phyloP scores from a whole-genome alignment of 2,329 filamentous ascomycete species.

The Clonostachys solani region DNA sequence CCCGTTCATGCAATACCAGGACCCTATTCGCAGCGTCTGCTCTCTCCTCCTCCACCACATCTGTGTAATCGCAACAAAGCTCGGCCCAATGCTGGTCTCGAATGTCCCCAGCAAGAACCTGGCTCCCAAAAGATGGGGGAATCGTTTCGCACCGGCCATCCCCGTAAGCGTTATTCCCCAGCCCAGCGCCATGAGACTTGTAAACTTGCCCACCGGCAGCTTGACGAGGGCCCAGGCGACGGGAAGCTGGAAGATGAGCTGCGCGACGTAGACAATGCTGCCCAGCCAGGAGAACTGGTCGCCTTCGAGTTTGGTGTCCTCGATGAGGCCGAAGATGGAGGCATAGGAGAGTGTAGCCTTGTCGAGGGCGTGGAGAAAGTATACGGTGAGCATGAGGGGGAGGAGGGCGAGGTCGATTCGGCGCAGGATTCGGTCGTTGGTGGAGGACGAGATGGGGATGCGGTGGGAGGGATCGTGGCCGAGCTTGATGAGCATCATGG shows the following conservation, averaged over 20 bases:
- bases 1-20: conserved; percentile 60
- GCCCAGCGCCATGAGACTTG: conserved; percentile 48
- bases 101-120: conserved; percentile 55
- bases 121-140: conserved; percentile 41
- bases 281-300: conserved; percentile 58
- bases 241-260: conserved; percentile 53
- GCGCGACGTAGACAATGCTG: conserved; percentile 56
- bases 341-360: conserved; percentile 59
- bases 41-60: conserved; percentile 60
- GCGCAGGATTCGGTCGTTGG: conserved; percentile 26
- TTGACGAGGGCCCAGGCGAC: conserved; percentile 55
- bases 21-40: conserved; percentile 50
- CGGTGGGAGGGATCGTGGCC: conserved; percentile 25
- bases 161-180: conserved; percentile 48
- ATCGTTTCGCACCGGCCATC: conserved; percentile 48
- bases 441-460: conserved; percentile 21
- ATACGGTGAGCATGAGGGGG: conserved; percentile 49
- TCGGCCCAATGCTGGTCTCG: conserved; percentile 41
- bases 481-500: conserved; percentile 36
- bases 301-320: conserved; percentile 51
- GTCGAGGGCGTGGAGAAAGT: conserved; percentile 60
- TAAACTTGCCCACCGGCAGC: conserved; percentile 56
- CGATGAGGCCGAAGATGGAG: conserved; percentile 58
- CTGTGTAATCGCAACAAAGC: conserved; percentile 52
- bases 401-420: conserved; percentile 34